Conservation (phyloP, 2,329 filamentous ascomycete species). For the Graphilbum fragrans region DNA sequence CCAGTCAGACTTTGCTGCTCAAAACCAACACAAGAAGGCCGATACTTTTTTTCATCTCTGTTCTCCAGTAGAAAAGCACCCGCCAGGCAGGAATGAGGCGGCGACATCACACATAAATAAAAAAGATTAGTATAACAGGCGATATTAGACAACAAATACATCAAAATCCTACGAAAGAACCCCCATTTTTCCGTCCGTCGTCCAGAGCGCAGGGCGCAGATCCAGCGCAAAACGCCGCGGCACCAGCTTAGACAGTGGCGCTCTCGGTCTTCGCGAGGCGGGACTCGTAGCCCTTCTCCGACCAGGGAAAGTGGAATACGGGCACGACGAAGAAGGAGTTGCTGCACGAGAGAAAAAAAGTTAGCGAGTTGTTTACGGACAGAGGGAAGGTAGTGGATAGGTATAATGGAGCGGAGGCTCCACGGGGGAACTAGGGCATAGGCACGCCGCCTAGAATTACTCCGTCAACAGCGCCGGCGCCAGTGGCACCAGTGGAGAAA, state of each 20-base stretch:
- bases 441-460: too few species aligned
- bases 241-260: conserved; percentile 18
- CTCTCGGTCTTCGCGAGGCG: conserved; percentile 39
- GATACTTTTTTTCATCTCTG: too few species aligned
- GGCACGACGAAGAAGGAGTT: conserved; percentile 84
- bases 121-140: too few species aligned
- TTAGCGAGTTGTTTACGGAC: not conserved
- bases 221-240: not conserved
- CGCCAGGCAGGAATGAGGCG: too few species aligned
- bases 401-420: not conserved
- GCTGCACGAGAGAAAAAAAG: conserved; percentile 28
- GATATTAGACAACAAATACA: too few species aligned
- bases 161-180: too few species aligned
- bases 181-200: too few species aligned
- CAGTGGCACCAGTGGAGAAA: not conserved
- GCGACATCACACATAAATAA: too few species aligned
- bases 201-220: not conserved
- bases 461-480: not conserved
- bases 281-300: conserved; percentile 55
- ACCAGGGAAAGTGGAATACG: conserved; percentile 93
- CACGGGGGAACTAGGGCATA: not conserved
- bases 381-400: not conserved
- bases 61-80: too few species aligned
- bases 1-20: too few species aligned
- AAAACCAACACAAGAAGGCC: too few species aligned